These are phyloP conservation scores for Fistulifera pelliculosa DNA, from an alignment of 108 stramenopile species.

Conservation along the genomic window DNA sequence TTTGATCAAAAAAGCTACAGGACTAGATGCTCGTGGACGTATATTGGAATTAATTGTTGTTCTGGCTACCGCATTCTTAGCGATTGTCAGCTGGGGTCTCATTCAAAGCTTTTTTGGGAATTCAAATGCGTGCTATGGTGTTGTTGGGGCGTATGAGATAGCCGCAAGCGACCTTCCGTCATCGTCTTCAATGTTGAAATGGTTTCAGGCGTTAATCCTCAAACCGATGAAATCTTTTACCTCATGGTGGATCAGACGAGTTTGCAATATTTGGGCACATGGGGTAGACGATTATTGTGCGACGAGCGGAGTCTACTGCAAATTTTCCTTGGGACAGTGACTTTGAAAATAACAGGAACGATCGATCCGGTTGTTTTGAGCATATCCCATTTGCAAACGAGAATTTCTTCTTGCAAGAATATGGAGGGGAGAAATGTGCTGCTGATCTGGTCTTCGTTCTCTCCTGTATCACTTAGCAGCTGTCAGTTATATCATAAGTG, in stretches of 20 bases:
- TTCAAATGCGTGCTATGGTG: slow-evolving; percentile 43
- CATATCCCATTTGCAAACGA: slow-evolving; percentile 49
- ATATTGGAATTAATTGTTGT: slow-evolving; percentile 58
- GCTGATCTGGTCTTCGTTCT: slow-evolving; percentile 48
- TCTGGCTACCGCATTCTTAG: slow-evolving; percentile 50
- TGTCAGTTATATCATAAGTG: no score
- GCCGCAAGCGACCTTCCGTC: neutral
- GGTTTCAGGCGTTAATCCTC: slow-evolving; percentile 18
- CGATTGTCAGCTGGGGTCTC: slow-evolving; percentile 55
- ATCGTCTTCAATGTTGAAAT: slow-evolving; percentile 6
- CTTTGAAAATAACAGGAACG: slow-evolving; percentile 22
- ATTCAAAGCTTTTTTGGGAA: slow-evolving; percentile 72
- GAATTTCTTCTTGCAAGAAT: slow-evolving; percentile 46
- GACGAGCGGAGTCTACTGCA: slow-evolving; percentile 21
- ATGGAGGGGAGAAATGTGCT: slow-evolving; percentile 36
- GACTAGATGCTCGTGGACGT: slow-evolving; percentile 72
- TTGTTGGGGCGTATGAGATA: slow-evolving; percentile 20
- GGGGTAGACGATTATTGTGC: slow-evolving; percentile 18
- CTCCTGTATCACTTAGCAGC: no score
- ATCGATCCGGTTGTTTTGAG: slow-evolving; percentile 48
- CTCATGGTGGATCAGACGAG: slow-evolving; percentile 31
- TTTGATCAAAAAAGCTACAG: slow-evolving; percentile 42
- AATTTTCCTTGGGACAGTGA: slow-evolving; percentile 11
- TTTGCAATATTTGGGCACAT: slow-evolving; percentile 23
- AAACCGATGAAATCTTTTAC: slow-evolving; percentile 29